These are phyloP conservation scores for Botrytis squamosa DNA, from an alignment of 2,329 filamentous ascomycete genomes.

Conservation along the genomic window DNA sequence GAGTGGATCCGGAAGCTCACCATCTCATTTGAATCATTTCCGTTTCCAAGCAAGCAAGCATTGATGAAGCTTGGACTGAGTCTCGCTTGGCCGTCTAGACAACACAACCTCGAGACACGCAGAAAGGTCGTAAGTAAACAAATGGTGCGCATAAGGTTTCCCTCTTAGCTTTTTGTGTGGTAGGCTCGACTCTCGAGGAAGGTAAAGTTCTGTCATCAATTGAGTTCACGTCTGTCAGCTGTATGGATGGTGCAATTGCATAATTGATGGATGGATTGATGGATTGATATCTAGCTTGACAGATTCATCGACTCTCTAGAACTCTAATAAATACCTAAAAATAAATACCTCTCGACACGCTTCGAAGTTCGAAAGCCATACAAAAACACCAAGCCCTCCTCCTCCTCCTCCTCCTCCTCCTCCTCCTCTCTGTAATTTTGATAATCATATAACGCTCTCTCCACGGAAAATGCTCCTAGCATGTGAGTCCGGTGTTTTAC, in stretches of 20 bases:
- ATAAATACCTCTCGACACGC: neutral
- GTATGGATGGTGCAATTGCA: neutral
- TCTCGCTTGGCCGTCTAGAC: conserved; percentile 14
- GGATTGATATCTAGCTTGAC: neutral
- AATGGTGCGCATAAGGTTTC: neutral
- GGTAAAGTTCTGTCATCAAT: conserved; percentile 5
- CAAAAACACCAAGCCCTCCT: neutral
- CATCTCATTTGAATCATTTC: conserved; percentile 8
- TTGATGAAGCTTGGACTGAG: conserved; percentile 9
- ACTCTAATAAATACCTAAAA: neutral
- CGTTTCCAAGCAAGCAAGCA: conserved; percentile 1
- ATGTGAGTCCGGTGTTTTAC: conserved; percentile 4
- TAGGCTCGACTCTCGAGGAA: neutral
- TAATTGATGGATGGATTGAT: neutral
- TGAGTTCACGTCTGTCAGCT: neutral
- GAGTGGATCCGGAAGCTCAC: conserved; percentile 13
- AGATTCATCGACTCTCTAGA: neutral
- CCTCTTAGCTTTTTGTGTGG: neutral
- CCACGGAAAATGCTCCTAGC: neutral
- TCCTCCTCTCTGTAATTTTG: conserved; percentile 6
- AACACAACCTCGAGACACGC: neutral
- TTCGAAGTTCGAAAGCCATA: neutral
- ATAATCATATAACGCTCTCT: conserved; percentile 2
- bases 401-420: neutral
- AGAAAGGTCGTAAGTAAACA: neutral